Evolutionary conservation across 2,329 filamentous ascomycete species (phyloP).

Genomic region (Calonectria fujianensis): DNA sequence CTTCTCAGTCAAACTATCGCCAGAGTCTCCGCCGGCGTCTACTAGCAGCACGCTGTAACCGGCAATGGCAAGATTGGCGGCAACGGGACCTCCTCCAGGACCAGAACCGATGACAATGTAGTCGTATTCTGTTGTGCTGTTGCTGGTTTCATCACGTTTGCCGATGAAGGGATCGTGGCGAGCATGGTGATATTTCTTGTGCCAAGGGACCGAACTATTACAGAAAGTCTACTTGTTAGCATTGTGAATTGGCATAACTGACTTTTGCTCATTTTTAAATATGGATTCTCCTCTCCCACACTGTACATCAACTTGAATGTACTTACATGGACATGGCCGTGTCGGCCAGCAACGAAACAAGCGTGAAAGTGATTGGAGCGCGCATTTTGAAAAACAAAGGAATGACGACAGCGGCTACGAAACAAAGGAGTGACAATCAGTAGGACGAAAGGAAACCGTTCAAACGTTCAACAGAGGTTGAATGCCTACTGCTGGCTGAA

Average conservation of each 20-base stretch:
- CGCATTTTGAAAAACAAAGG: slow-evolving; percentile 42
- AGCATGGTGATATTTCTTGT: background rate
- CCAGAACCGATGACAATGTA: slow-evolving; percentile 77
- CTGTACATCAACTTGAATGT: no score
- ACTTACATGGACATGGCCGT: slow-evolving; percentile 37
- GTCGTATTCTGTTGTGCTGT: slow-evolving; percentile 64
- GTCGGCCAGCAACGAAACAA: slow-evolving; percentile 41
- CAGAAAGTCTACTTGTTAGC: background rate
- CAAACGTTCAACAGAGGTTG: background rate
- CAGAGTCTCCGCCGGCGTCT: slow-evolving; percentile 75
- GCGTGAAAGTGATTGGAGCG: slow-evolving; percentile 28
- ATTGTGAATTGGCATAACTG: background rate
- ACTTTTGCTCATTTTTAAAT: background rate
- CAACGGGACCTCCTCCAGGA: slow-evolving; percentile 73
- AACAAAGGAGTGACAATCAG: slow-evolving; percentile 9
- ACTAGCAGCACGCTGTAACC: slow-evolving; percentile 75
- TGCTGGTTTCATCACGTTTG: slow-evolving; percentile 26
- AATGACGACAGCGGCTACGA: background rate
- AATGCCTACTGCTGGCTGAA: background rate
- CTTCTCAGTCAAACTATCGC: slow-evolving; percentile 54
- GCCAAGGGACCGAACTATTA: slow-evolving; percentile 22
- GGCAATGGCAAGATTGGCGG: slow-evolving; percentile 72
- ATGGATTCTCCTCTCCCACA: background rate
- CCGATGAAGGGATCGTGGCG: slow-evolving; percentile 25
- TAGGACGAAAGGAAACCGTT: background rate